phyloP scores from a whole-genome alignment of 768 basidiomycete genomes.

The Boletellus ananiceps region DNA sequence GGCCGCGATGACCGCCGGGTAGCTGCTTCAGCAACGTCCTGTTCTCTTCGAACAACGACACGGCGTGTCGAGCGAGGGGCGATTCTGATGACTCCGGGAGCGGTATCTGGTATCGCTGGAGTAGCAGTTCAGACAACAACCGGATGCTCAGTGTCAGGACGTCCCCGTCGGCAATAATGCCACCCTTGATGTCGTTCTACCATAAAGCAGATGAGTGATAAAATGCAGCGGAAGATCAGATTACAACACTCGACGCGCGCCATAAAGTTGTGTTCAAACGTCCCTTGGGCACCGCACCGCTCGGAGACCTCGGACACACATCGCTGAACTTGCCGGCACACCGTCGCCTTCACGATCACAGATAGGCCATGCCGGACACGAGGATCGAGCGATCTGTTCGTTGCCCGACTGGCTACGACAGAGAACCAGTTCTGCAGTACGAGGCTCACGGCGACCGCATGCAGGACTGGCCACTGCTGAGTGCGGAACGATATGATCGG shows the following conservation, averaged over 20 bases:
- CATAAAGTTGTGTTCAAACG: too few relatives aligned
- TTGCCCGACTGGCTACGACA: too few relatives aligned
- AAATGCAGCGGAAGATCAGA: too few relatives aligned
- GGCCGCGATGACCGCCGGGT: constrained; percentile 22
- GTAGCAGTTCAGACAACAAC: constrained; percentile 54
- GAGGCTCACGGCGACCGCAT: too few relatives aligned
- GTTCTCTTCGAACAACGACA: constrained; percentile 45
- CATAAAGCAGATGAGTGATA: too few relatives aligned
- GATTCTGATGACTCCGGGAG: constrained; percentile 41
- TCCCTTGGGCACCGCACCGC: too few relatives aligned
- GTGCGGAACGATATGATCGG: too few relatives aligned
- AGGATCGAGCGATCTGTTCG: constrained; percentile 37
- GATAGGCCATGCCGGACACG: constrained; percentile 53
- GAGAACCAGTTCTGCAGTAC: too few relatives aligned
- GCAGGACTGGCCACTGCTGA: too few relatives aligned
- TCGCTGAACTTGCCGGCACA: too few relatives aligned
- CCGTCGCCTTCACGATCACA: constrained; percentile 30
- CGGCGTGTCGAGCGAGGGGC: constrained; percentile 49
- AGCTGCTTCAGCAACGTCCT: constrained; percentile 34
- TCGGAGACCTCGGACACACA: too few relatives aligned
- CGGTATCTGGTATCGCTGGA: constrained; percentile 51
- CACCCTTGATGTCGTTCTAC: constrained; percentile 39
- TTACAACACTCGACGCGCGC: too few relatives aligned
- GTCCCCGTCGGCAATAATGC: constrained; percentile 55
- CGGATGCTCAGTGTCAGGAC: constrained; percentile 51